Evolutionary conservation across 2,329 filamentous ascomycete species (phyloP).

Genomic region (Thielaviopsis euricoi): DNA sequence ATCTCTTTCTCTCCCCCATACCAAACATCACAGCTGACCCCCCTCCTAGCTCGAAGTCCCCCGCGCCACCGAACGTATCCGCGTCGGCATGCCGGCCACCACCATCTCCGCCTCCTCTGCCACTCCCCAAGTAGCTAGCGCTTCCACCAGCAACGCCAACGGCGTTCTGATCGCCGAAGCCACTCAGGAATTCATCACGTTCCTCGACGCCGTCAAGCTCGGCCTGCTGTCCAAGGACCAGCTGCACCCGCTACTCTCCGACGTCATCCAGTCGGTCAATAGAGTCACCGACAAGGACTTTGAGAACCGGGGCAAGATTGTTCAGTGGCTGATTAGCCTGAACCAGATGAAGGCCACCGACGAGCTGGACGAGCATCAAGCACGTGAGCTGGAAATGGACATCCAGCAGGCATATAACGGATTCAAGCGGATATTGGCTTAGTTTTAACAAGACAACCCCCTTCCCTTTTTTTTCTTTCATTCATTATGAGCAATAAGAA

Average conservation of each 20-base stretch:
- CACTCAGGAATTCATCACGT: constrained; percentile 96
- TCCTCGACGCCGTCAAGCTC: constrained; percentile 84
- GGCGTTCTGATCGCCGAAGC: constrained; percentile 67
- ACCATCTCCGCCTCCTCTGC: constrained; percentile 40
- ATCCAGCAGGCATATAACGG: constrained; percentile 90
- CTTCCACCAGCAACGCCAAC: constrained; percentile 30
- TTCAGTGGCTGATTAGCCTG: constrained; percentile 91
- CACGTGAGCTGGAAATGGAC: constrained; percentile 76
- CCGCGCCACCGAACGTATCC: constrained; percentile 78
- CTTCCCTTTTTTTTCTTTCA: constrained; percentile 1
- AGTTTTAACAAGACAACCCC: no score
- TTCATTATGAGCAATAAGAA: no score
- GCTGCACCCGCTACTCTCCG: constrained; percentile 83
- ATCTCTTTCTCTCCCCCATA: background rate
- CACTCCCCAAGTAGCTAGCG: constrained; percentile 22
- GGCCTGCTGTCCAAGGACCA: constrained; percentile 90
- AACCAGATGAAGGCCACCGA: constrained; percentile 97
- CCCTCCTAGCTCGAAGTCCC: constrained; percentile 71
- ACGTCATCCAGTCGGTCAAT: constrained; percentile 94
- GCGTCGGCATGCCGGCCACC: constrained; percentile 84
- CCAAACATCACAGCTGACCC: background rate
- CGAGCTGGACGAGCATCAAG: constrained; percentile 73
- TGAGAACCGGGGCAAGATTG: constrained; percentile 88
- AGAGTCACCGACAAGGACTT: constrained; percentile 93
- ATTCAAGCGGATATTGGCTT: constrained; percentile 66